These are phyloP conservation scores for Hamamelis virginiana DNA, from an alignment of 164 flowering plant genomes.

Conservation along the genomic window DNA sequence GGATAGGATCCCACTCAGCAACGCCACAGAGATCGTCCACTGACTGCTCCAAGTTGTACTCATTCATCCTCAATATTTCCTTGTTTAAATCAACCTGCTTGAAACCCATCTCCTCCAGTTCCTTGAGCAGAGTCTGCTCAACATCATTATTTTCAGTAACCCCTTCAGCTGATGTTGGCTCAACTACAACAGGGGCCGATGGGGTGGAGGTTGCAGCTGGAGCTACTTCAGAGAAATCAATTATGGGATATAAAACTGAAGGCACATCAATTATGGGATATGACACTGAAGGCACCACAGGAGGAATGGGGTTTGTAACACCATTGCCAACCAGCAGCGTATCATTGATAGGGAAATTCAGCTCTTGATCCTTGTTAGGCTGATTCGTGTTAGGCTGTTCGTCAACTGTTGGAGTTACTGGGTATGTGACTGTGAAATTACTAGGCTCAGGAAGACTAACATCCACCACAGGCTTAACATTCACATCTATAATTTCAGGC, in stretches of 20 bases:
- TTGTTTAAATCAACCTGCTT: slow-evolving; percentile 71
- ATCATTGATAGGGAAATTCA: slow-evolving; percentile 37
- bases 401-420: slow-evolving; percentile 24
- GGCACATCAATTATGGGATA: too few species aligned
- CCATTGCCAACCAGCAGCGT: slow-evolving; percentile 29
- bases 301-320: slow-evolving; percentile 20
- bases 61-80: slow-evolving; percentile 60
- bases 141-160: slow-evolving; percentile 12
- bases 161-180: slow-evolving; percentile 12
- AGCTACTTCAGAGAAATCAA: slow-evolving; percentile 26
- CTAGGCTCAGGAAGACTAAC: slow-evolving; percentile 2
- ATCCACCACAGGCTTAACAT: slow-evolving; percentile 32
- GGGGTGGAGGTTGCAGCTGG: slow-evolving; percentile 13
- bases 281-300: slow-evolving; percentile 19
- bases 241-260: slow-evolving; percentile 38
- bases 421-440: slow-evolving; percentile 8
- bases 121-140: slow-evolving; percentile 66
- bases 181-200: slow-evolving; percentile 6
- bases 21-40: slow-evolving; percentile 72
- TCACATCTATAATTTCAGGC: slow-evolving; percentile 34
- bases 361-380: slow-evolving; percentile 26
- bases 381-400: slow-evolving; percentile 16
- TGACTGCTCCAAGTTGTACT: slow-evolving; percentile 62
- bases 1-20: slow-evolving; percentile 83
- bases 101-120: slow-evolving; percentile 85